Base-by-base conservation (phyloP, 176 grass and related monocot species). In the Canna indica region DNA sequence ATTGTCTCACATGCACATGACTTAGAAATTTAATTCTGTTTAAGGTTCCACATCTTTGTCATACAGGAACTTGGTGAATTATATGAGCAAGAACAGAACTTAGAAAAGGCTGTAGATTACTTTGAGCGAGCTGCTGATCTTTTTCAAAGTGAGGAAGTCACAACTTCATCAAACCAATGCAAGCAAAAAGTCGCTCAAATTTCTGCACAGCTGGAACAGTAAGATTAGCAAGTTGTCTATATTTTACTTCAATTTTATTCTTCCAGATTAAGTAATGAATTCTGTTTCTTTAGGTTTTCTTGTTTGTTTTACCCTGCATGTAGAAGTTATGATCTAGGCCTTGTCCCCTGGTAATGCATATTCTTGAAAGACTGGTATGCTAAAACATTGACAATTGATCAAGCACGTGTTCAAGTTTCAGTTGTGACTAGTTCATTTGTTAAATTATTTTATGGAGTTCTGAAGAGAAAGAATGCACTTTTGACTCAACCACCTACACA, bases 181-280 rank as follows among this genome's bases (percentile, higher is more conserved):
- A 89, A 87, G 34, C 94, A 93, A 78, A 99, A 90, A 79, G 94
- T 93, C 53, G 94, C 90, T 25, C 82, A 99, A 84, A 87, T 99
- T 73, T 80, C 94, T 54, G 94, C 90, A 67, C 94, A 99, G 41
- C 78, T 99, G 76, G 90, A 99, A 90, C 89, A 99, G 94, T 99
- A 93, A 96, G 80, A 75, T 77, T 67, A 69, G 54, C 36, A 73
- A 77, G 44, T 67, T 72, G 54, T 32, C 0, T 31, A 38, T 38
- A 47, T 68, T 33, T 22, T 34, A 66, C 68, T 70, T 77, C 36
- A 42, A 17, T 50, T 16, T 56, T 47, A 42, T 32, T 70, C 63
- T 71, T 41, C n/a, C 17, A 54, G 50, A 54, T 54, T 54, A 54
- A 54, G n/a, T 54, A 54, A 54, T 25, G 50, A 54, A 44, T 44